Conservation (phyloP, 2,329 filamentous ascomycete species). For the Penicillium sp. region DNA sequence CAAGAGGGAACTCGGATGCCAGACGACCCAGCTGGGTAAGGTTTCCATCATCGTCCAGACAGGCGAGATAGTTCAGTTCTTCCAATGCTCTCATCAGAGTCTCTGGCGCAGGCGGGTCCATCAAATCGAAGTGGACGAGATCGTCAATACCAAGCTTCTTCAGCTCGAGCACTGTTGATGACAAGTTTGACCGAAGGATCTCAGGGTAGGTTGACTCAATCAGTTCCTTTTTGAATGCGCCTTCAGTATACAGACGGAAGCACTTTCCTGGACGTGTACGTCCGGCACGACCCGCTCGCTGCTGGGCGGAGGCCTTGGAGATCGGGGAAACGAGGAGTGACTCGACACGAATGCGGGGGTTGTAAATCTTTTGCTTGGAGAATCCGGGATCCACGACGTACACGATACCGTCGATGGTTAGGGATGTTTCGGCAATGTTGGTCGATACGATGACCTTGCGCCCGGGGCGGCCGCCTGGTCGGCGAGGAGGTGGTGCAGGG, state of each 20-base stretch:
- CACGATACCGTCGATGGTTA: conserved; percentile 98
- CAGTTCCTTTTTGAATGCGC: conserved; percentile 94
- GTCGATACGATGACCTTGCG: conserved; percentile 92
- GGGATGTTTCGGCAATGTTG: conserved; percentile 95
- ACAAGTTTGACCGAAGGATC: conserved; percentile 88
- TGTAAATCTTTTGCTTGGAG: conserved; percentile 99
- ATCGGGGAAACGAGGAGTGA: conserved; percentile 97
- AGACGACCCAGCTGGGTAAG: conserved; percentile 80
- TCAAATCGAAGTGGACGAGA: conserved; percentile 95
- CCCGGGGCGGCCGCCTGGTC: conserved; percentile 77
- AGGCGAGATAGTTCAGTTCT: conserved; percentile 95
- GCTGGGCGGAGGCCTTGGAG: conserved; percentile 94
- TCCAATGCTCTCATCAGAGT: conserved; percentile 97
- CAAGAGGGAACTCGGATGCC: conserved; percentile 92
- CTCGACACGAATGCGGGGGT: conserved; percentile 92
- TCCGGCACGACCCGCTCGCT: conserved; percentile 97
- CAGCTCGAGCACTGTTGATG: conserved; percentile 90
- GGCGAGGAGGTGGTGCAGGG: conserved; percentile 70
- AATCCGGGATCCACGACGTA: conserved; percentile 99
- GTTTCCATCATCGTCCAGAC: conserved; percentile 93
- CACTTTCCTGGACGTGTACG: conserved; percentile 98
- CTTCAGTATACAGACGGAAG: conserved; percentile 93
- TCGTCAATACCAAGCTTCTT: conserved; percentile 97
- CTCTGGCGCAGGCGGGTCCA: conserved; percentile 97
- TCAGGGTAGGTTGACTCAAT: conserved; percentile 98